These are phyloP conservation scores for Cercospora nicotianae DNA, from an alignment of 2,329 filamentous ascomycete genomes.

Conservation along the genomic window DNA sequence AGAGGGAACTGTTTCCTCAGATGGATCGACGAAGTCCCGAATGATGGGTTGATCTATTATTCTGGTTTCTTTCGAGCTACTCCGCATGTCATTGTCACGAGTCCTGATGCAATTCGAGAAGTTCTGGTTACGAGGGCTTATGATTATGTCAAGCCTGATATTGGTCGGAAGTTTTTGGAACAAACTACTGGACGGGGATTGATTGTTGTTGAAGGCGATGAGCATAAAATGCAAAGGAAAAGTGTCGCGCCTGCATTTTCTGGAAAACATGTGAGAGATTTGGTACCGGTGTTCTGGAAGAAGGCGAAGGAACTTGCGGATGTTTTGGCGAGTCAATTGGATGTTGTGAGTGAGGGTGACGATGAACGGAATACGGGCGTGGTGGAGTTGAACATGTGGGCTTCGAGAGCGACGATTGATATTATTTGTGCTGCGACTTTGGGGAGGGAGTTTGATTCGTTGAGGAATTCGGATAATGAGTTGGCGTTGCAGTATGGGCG, in stretches of 20 bases:
- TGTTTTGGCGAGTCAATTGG: background rate
- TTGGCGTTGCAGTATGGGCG: conserved; percentile 4
- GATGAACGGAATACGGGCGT: background rate
- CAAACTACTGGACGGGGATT: conserved; percentile 53
- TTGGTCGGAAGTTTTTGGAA: conserved; percentile 46
- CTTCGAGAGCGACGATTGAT: conserved; percentile 42
- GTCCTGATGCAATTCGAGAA: conserved; percentile 48
- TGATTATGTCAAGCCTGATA: conserved; percentile 54
- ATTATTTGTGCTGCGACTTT: conserved; percentile 49
- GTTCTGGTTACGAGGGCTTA: conserved; percentile 55
- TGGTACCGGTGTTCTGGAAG: conserved; percentile 11
- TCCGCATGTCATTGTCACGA: conserved; percentile 42
- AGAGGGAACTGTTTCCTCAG: conserved; percentile 38
- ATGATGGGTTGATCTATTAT: conserved; percentile 46
- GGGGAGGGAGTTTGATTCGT: conserved; percentile 44
- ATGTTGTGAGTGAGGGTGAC: background rate
- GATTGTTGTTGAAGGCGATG: conserved; percentile 52
- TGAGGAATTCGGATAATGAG: conserved; percentile 24
- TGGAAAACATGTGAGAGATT: conserved; percentile 32
- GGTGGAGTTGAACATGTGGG: conserved; percentile 38
- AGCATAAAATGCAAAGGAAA: conserved; percentile 61
- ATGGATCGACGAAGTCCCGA: conserved; percentile 42
- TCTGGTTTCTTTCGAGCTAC: conserved; percentile 41
- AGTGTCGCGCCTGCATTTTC: conserved; percentile 53
- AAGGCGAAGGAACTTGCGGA: conserved; percentile 1